These are phyloP conservation scores for Tricharina praecox DNA, from an alignment of 495 filamentous ascomycete genomes.

Conservation along the genomic window DNA sequence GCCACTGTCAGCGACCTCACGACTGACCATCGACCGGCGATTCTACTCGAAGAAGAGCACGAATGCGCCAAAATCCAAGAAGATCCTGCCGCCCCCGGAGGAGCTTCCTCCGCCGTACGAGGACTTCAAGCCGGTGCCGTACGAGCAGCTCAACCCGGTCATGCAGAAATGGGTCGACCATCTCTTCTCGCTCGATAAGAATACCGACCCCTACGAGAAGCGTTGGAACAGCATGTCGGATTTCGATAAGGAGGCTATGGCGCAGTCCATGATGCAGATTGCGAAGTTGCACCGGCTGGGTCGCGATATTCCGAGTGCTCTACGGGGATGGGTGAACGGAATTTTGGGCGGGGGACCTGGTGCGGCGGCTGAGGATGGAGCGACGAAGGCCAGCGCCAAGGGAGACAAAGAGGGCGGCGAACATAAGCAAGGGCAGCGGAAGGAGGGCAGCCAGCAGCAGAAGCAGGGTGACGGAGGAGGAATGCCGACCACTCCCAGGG, in stretches of 20 bases:
- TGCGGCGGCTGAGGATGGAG: neutral
- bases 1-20: too few relatives aligned
- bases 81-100: neutral
- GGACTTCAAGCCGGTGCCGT: constrained; percentile 5
- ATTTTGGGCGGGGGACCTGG: neutral
- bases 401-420: neutral
- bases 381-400: neutral
- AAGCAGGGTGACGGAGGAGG: neutral
- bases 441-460: neutral
- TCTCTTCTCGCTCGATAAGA: neutral
- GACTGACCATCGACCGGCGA: too few relatives aligned
- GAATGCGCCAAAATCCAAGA: too few relatives aligned
- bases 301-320: neutral
- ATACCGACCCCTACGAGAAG: neutral
- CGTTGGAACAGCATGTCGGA: constrained; percentile 3
- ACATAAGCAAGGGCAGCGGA: neutral
- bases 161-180: neutral
- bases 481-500: constrained; percentile 20
- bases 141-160: constrained; percentile 2
- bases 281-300: neutral
- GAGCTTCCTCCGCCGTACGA: neutral
- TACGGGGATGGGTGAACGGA: neutral
- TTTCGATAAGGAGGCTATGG: neutral
- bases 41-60: too few relatives aligned
- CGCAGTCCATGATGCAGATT: neutral